A percentile compares a stretch with the other conserved stretches of the same genome.
These are phyloP conservation scores for Scortechinia acanthostroma DNA, from an alignment of 2,329 filamentous ascomycete genomes.

Conservation along the genomic window DNA sequence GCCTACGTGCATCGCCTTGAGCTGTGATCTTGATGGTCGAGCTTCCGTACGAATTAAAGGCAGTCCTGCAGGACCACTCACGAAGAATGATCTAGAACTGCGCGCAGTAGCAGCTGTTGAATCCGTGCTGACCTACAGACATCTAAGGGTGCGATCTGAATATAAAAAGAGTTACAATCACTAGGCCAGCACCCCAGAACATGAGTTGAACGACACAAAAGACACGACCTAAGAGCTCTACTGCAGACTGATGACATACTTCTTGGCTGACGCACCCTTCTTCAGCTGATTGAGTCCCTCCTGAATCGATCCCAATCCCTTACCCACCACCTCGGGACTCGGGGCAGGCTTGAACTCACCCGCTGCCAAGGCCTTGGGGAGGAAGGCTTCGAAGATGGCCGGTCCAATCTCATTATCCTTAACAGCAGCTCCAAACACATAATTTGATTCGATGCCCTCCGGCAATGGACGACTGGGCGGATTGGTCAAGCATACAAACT, in stretches of 20 bases:
- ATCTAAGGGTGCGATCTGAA: too few relatives aligned
- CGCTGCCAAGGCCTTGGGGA: background rate
- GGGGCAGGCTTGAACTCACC: background rate
- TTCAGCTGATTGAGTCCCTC: conserved; percentile 5
- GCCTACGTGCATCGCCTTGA: too few relatives aligned
- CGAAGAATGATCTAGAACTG: too few relatives aligned
- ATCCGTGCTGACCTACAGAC: too few relatives aligned
- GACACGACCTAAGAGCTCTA: too few relatives aligned
- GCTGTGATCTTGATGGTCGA: too few relatives aligned
- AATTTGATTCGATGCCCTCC: background rate
- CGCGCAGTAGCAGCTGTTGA: too few relatives aligned
- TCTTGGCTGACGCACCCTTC: background rate
- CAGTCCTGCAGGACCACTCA: too few relatives aligned
- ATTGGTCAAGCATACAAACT: background rate
- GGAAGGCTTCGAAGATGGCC: background rate
- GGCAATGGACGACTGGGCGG: background rate
- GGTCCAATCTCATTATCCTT: background rate
- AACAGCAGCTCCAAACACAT: background rate
- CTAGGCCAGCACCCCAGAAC: too few relatives aligned
- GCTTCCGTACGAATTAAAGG: too few relatives aligned
- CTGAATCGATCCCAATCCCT: background rate
- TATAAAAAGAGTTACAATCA: too few relatives aligned
- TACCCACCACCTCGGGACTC: background rate
- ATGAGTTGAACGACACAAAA: too few relatives aligned
- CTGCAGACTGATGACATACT: background rate